Conservation (phyloP, 139 green algal species). For the Limnomonas spitsbergensis region DNA sequence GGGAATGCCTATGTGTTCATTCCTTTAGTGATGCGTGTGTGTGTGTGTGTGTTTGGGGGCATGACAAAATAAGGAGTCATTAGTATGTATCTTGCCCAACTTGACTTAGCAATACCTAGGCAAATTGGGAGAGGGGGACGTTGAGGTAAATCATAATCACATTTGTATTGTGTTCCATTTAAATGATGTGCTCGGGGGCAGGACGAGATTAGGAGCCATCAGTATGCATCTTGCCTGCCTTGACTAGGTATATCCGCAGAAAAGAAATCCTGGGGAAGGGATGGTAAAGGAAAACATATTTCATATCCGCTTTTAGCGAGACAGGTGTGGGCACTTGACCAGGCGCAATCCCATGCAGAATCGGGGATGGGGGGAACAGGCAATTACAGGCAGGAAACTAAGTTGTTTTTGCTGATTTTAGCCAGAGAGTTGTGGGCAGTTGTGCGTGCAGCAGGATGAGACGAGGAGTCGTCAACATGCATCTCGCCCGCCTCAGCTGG, state of each 20-base stretch:
- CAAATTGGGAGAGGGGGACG: background rate
- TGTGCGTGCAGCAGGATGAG: too few species aligned
- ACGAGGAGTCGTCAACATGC: too few species aligned
- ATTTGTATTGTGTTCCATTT: background rate
- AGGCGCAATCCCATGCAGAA: too few species aligned
- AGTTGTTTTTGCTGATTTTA: too few species aligned
- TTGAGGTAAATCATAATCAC: background rate
- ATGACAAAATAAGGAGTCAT: background rate
- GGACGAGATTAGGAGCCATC: background rate
- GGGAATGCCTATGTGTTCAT: background rate
- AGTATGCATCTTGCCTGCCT: background rate
- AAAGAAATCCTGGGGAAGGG: too few species aligned
- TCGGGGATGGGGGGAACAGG: too few species aligned
- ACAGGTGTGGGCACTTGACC: too few species aligned
- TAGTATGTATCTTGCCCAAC: background rate
- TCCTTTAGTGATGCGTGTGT: background rate
- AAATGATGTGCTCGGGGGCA: background rate
- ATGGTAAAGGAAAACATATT: too few species aligned
- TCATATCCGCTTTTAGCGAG: too few species aligned
- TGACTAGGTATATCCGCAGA: background rate
- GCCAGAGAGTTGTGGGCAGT: too few species aligned
- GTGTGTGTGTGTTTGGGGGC: background rate
- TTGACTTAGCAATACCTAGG: background rate
- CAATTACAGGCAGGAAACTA: too few species aligned
- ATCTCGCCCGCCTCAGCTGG: too few species aligned